A percentile compares a stretch with the other conserved stretches of the same genome.
phyloP scores from a whole-genome alignment of 768 basidiomycete species.

The Serendipita sp. region DNA sequence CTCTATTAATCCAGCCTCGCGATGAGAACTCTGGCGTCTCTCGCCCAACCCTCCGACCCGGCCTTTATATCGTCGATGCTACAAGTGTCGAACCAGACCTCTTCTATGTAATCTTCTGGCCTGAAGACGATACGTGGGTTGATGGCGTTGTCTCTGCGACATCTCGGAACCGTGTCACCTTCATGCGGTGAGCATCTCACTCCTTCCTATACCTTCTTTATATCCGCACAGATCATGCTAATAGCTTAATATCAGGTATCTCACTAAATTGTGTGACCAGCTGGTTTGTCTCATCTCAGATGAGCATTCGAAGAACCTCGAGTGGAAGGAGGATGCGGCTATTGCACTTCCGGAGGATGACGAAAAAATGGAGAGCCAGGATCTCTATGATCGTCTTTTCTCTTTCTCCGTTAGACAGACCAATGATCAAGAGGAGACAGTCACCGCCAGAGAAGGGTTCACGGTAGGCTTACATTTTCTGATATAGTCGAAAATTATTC shows the following conservation, averaged over 20 bases:
- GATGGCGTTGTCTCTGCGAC: slow-evolving; percentile 31
- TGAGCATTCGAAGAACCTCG: slow-evolving; percentile 29
- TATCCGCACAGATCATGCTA: no score
- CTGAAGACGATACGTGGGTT: slow-evolving; percentile 43
- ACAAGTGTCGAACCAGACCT: slow-evolving; percentile 10
- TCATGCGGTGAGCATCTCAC: slow-evolving; percentile 34
- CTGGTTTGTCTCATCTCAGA: slow-evolving; percentile 34
- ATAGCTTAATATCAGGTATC: slow-evolving; percentile 42
- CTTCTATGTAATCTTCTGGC: slow-evolving; percentile 44
- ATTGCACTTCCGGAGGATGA: slow-evolving; percentile 15
- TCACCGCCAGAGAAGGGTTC: slow-evolving; percentile 30
- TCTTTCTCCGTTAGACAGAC: slow-evolving; percentile 40
- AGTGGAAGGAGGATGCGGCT: slow-evolving; percentile 26
- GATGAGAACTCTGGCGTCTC: slow-evolving; percentile 14
- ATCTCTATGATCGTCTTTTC: slow-evolving; percentile 33
- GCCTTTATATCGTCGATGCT: slow-evolving; percentile 30
- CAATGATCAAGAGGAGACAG: slow-evolving; percentile 40
- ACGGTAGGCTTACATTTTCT: no score
- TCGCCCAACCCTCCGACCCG: slow-evolving; percentile 29
- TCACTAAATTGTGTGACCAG: slow-evolving; percentile 45
- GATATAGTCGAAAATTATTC: no score
- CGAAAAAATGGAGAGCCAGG: slow-evolving; percentile 20
- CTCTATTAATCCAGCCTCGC: slow-evolving; percentile 12
- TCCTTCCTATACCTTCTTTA: no score
- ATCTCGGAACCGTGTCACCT: slow-evolving; percentile 38